Base-by-base conservation (phyloP, 306 rosid species). In the Aeschynomene evenia region DNA sequence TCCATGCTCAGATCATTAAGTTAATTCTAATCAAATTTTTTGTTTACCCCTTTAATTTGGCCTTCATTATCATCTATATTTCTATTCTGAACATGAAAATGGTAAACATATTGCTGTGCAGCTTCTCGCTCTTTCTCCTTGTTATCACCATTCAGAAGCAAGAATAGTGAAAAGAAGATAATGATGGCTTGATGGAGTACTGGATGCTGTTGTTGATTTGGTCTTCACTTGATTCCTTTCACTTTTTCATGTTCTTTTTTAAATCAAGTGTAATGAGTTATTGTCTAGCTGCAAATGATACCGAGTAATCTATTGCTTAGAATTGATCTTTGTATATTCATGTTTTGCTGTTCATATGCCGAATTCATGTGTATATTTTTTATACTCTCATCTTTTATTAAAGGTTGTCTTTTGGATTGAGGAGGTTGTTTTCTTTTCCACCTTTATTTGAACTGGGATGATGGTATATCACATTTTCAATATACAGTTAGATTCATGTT, bases 121-220 rank as follows among this genome's bases (percentile, higher is more conserved):
- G 99, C 90, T 53, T 87, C 97, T 24, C 96, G 96, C 29, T 77
- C 96, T 24, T 95, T 91, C 86, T 95, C 96, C 60, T 77, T 95
- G 79, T 76, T 95, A 65, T 89, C 97, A 4, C 97, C 99, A n/a
- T 95, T 95, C 80, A 83, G 97, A 61, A 85, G 89, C 84, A 89
- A 95, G 87, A 85, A 31, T 5, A 84, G 87, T 68, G 99, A 94
- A 55, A 91, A 88, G 82, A 91, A 88, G 81, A 53, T 68, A 70
- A 45, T 72, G 70, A 73, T 74, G 80, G 80, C 81, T 21, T 85
- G 82, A 88, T 43, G 55, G 74, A 62, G 31, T 24, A n/a, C n/a
- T n/a, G 69, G 77, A 55, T 50, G 21, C 36, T 62, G 54, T 29
- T 50, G 26, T 33, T 64, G 72, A 28, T 39, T 50, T 54, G 81